A percentile compares a stretch with the other conserved stretches of the same genome.
Conservation (phyloP, 371 early-diverging fungal species). For the Lichtheimia hyalospora region DNA sequence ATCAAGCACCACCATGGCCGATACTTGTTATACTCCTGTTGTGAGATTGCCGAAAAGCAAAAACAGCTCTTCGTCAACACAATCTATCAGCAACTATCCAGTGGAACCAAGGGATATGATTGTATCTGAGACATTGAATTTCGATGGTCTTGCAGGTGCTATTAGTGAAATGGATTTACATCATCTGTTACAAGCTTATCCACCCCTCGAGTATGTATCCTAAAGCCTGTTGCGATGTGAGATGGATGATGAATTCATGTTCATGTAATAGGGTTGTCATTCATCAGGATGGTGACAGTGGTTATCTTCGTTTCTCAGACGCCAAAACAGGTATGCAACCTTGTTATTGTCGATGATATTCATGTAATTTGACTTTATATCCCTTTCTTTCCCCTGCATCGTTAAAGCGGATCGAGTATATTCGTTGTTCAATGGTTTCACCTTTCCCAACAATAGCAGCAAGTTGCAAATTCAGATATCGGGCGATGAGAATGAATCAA, state of each 20-base stretch:
- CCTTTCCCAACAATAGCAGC: conserved; percentile 18
- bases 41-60: conserved; percentile 43
- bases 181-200: conserved; percentile 38
- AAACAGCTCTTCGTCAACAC: conserved; percentile 24
- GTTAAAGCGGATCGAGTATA: conserved; percentile 19
- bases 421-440: conserved; percentile 29
- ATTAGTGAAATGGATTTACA: conserved; percentile 42
- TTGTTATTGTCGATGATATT: neutral
- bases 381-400: neutral
- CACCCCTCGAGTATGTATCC: conserved; percentile 40
- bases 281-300: conserved; percentile 11
- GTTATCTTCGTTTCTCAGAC: conserved; percentile 19
- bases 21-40: conserved; percentile 33
- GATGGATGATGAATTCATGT: neutral
- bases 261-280: conserved; percentile 10
- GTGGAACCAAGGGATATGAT: conserved; percentile 24
- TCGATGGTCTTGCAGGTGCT: conserved; percentile 27
- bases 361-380: neutral
- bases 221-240: neutral
- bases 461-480: conserved; percentile 23
- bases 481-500: conserved; percentile 8
- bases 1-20: conserved; percentile 19
- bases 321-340: conserved; percentile 17
- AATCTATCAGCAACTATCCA: conserved; percentile 8
- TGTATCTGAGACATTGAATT: conserved; percentile 42